Evolutionary conservation across 257 asterid species (phyloP).

Genomic region (Solanum microdontum): DNA sequence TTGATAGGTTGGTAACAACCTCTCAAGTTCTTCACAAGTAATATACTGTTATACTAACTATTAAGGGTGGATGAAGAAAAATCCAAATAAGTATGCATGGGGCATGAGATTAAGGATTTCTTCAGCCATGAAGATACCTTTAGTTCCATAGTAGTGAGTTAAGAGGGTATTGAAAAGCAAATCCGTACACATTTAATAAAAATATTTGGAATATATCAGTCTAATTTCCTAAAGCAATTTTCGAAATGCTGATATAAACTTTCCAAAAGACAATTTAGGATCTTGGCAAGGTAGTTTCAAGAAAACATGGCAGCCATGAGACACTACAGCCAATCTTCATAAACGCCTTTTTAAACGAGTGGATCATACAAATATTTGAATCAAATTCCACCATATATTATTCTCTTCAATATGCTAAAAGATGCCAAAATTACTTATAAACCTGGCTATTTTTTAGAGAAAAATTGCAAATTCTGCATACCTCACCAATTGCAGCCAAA

Average conservation of each 20-base stretch:
- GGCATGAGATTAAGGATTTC: background rate
- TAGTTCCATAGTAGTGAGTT: background rate
- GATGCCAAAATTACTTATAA: background rate
- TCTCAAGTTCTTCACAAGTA: background rate
- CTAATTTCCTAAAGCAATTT: background rate
- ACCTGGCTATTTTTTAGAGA: background rate
- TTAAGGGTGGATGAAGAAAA: background rate
- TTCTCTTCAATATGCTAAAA: background rate
- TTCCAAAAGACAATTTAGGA: background rate
- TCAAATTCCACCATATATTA: background rate
- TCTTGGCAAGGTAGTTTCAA: background rate
- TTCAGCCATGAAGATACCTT: background rate
- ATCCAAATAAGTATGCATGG: background rate
- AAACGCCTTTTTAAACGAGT: background rate
- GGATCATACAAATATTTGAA: background rate
- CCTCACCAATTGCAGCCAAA: constrained; percentile 96
- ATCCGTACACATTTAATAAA: background rate
- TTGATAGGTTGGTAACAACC: background rate
- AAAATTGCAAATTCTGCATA: constrained; percentile 6
- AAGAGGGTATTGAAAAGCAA: background rate
- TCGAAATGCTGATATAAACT: background rate
- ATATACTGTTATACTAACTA: background rate
- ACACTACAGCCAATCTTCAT: background rate
- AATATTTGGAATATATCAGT: background rate
- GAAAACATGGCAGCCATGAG: background rate